Base-by-base conservation (phyloP, 2,329 filamentous ascomycete genomes). In the Fusarium burgessii region DNA sequence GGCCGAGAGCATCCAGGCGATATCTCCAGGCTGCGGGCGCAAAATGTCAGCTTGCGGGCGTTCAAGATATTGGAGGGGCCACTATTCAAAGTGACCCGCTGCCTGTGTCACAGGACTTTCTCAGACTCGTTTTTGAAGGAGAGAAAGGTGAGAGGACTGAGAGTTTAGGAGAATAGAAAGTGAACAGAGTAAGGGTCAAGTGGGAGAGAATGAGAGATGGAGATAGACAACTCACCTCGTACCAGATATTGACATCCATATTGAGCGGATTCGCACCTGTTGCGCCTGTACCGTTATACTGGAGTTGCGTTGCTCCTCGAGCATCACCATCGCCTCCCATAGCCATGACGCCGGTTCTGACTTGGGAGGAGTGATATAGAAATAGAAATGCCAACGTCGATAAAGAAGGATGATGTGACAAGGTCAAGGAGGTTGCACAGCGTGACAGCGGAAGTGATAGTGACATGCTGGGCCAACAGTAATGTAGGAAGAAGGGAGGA, bases 1-100 rank as follows among this genome's bases (percentile, higher is more conserved):
- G 32, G 92, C 87, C 23, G 89, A 92, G 74, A 97, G 89, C 82
- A 97, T 90, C 92, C 92, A 97, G 60, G 90, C 91, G 71, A 97
- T 92, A 83, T 97, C 93, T 78, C 94, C 94, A 64, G 91, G 85
- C 91, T 76, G 76, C 76, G 76, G 76, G 62, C 68, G 59, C 80
- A 78, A 64, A 62, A 74, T 68, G 75, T 78, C 65, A 77, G 76
- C 70, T 59, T 74, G 64, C 63, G 64, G 67, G 74, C 59, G 74
- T 67, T 74, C 54, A 55, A 58, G 45, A 47, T 51, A 58, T 55
- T 51, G 42, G 58, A 40, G 43, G 66, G 40, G 46, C 41, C 60
- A 60, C 60, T 50, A 50, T 60, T 62, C 43, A 43, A 60, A 43
- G 13, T 27, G 65, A 70, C 63, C 66, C 72, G 67, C 70, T 62